Evolutionary conservation across 225 moss, liverwort and hornwort species (phyloP).

Genomic region (Asterella californica): DNA sequence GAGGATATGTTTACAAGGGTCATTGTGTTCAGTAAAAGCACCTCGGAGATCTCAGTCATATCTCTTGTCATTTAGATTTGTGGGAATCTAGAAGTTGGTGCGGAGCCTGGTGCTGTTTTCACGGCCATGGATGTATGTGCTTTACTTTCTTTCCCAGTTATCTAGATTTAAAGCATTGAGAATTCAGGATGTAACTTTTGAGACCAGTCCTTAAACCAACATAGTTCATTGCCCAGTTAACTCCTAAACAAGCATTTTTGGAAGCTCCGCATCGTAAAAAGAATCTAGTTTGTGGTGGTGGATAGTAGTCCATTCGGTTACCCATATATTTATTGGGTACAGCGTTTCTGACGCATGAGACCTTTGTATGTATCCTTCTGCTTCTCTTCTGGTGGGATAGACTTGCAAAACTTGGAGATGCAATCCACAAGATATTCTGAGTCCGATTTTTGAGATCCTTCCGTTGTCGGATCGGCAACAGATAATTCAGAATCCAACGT

Average conservation of each 20-base stretch:
- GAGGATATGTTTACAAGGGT: constrained; percentile 61
- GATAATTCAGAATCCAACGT: constrained; percentile 21
- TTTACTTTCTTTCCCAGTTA: not conserved
- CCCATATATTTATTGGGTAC: not conserved
- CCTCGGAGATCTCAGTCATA: constrained; percentile 51
- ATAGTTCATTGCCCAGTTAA: not conserved
- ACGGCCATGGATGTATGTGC: constrained; percentile 81
- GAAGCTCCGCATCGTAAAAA: too few relatives aligned
- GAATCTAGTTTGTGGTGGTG: too few relatives aligned
- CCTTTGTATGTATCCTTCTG: not conserved
- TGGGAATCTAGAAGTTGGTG: constrained; percentile 44
- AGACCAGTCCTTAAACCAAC: not conserved
- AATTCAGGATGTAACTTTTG: not conserved
- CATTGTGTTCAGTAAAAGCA: constrained; percentile 44
- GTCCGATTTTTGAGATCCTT: constrained; percentile 57
- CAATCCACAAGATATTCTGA: constrained; percentile 62
- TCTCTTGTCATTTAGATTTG: constrained; percentile 48
- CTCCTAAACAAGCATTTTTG: not conserved
- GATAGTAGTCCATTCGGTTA: too few relatives aligned
- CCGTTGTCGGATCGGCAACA: constrained; percentile 37
- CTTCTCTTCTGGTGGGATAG: constrained; percentile 31
- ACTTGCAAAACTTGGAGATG: constrained; percentile 74
- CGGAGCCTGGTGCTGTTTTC: constrained; percentile 52
- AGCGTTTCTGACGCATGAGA: not conserved
- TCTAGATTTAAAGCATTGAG: not conserved